Evolutionary conservation across 345 rosid genomes (phyloP), one percentile per base, ranked within the genome.

Genomic region (Hibiscus tridactylites): DNA sequence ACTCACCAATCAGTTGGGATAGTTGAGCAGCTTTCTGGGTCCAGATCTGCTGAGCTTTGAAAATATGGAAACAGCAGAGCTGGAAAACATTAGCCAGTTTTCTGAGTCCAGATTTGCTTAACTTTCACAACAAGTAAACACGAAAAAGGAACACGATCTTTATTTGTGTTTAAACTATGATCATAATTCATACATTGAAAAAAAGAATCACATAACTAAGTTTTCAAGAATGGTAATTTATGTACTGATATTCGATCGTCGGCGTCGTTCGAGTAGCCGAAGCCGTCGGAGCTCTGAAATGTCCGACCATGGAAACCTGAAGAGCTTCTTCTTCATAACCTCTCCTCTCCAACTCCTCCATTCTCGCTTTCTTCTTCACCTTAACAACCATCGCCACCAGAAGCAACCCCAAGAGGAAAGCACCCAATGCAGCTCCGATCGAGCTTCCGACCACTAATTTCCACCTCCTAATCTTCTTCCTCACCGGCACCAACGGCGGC

Each of bases 271-370:
- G 74, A 67, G 93, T 87, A 33, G 75, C 87, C 21, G 88, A 60
- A 15, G 97, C 96, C 0, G 82, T 86, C 1, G 88, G 91, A 73
- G 85, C 88, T 71, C 93, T 90, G 66, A 93, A 77, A 80, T 90
- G 97, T 6, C 96, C 97, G 47, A 90, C 97, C 97, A 95, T 91
- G 69, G 98, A 79, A 37, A 94, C 95, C 77, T 88, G 95, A 29
- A 90, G 76, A 57, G 96, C 98, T 78, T 94, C 97, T 78, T 91
- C 98, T 83, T 94, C 96, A 29, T 90, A 94, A 9, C 91, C 92
- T 77, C 93, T 88, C 78, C 98, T 82, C 75, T 86, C 96, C 88
- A 90, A 75, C 76, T 88, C 98, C 66, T 82, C 95, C 83, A 86
- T 85, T 79, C 78, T 88, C 6, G 86, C 87, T 72, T 82, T 94